Base-by-base conservation (phyloP, 179 eudicot species). In the Vitellaria paradoxa region DNA sequence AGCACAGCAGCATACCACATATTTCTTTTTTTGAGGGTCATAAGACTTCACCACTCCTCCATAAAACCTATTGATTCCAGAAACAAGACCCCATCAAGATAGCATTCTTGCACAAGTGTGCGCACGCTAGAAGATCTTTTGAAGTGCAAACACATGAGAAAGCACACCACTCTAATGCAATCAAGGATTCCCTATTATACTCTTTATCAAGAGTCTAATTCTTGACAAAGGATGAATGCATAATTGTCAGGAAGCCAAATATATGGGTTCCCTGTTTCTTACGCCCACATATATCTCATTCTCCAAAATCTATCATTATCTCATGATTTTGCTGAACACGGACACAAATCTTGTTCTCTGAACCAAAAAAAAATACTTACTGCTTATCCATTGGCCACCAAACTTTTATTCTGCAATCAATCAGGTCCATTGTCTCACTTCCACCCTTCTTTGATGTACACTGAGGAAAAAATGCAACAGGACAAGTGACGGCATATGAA, bases 301-400 rank as follows among this genome's bases (percentile, higher is more conserved):
- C 76, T 57, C 26, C 63, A 57, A 57, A 14, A 57, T 55, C 4
- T 18, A 23, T 18, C 21, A 30, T 56, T 57, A 57, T 18, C 45
- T 42, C 45, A 42, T 42, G 45, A 42, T 42, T 5, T 42, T 42
- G 45, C 3, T 42, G 45, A 42, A 42, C 6, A 42, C 4, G 3
- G 45, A 42, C 45, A 42, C 45, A 42, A 42, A 42, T 10, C 7
- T 10, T 60, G 9, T 45, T 45, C 55, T 61, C 12, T 40, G 42
- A 37, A 26, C 26, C 6, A 46, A 52, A 10, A 73, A 64, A 72
- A 57, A 30, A 70, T 64, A 85, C 97, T 85, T 82, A 93, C 99
- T 80, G 37, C 87, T 95, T 95, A 85, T 95, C 99, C 87, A 93
- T 70, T 42, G 99, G 99, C 99, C 99, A 95, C 99, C 99, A 95